Base-by-base conservation (phyloP, 495 filamentous ascomycete species). In the Aspergillus incahuasiensis region DNA sequence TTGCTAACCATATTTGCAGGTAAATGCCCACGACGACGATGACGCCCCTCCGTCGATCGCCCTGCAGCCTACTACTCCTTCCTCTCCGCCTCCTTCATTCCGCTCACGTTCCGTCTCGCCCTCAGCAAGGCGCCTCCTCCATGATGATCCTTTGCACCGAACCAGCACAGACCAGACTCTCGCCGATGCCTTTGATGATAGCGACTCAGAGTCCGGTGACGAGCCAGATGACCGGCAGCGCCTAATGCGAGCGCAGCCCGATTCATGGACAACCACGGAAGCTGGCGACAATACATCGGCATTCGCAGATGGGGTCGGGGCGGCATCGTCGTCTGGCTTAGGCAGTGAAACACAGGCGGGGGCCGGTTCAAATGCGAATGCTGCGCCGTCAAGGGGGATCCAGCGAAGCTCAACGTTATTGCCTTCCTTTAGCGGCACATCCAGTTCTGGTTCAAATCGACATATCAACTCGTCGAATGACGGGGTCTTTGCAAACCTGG, bases 401-500 rank as follows among this genome's bases (percentile, higher is more conserved):
- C 62, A 74, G 45, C 68, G 83, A 61, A 69, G 74, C 55, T 74
- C 75, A 18, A 86, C 83, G 51, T 63, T 84, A 54, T 56, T 84
- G 54, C 78, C 79, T 6, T 68, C 63, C 19, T 79, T 81, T 47
- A 52, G 68, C 48, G 52, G 68, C 48, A 54, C 77, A n/a, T 53
- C 73, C 40, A 52, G 66, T 55, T 60, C 69, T 13, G 62, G 62
- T 35, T 60, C 72, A 1, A 71, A 74, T 54, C 74, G 78, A 49
- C 74, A 87, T 9, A 81, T 88, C 61, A 63, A 60, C 28, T 66
- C 69, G 9, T 75, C 77, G 15, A 92, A 91, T 51, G 95, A 98
- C 78, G 94, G 94, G 53, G 94, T 98, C 30, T 98, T 95, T 71
- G 91, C 92, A 57, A 98, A 98, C 67, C 72, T 98, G 59, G 89